phyloP scores from a whole-genome alignment of 2,329 filamentous ascomycete genomes.

The Coleophoma crateriformis region DNA sequence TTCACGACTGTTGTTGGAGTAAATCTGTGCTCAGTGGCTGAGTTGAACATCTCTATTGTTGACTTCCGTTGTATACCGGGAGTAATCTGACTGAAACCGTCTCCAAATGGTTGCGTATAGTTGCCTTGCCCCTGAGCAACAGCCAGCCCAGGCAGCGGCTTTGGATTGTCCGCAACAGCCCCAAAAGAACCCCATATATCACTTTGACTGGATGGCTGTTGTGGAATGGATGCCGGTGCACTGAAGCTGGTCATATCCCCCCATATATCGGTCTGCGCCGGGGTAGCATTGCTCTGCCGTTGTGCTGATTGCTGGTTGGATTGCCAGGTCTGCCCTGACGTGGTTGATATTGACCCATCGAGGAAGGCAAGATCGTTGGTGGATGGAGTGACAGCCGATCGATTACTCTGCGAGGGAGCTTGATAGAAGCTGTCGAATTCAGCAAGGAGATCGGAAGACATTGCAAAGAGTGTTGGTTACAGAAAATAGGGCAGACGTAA shows the following conservation, averaged over 20 bases:
- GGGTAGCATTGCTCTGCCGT: slow-evolving; percentile 11
- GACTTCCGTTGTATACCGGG: slow-evolving; percentile 14
- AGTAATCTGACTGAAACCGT: slow-evolving; percentile 5
- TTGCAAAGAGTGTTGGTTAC: slow-evolving; percentile 21
- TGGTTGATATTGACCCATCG: not conserved
- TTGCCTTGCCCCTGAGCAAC: slow-evolving; percentile 2
- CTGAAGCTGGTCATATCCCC: slow-evolving; percentile 15
- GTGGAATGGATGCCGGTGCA: slow-evolving; percentile 4
- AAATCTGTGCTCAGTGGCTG: slow-evolving; percentile 1
- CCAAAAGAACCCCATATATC: slow-evolving; percentile 26
- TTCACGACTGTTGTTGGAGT: not conserved
- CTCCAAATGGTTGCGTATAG: not conserved
- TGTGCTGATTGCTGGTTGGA: slow-evolving; percentile 4
- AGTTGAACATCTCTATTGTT: slow-evolving; percentile 21
- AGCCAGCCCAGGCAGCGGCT: not conserved
- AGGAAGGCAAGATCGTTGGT: slow-evolving; percentile 18
- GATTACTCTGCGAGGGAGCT: slow-evolving; percentile 22
- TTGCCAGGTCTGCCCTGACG: slow-evolving; percentile 2
- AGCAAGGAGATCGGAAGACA: slow-evolving; percentile 63
- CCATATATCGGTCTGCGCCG: slow-evolving; percentile 17
- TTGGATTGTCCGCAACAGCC: slow-evolving; percentile 5
- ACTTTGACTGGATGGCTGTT: slow-evolving; percentile 9
- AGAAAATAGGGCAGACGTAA: too few relatives aligned
- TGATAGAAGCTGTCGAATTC: slow-evolving; percentile 49
- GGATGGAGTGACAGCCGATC: slow-evolving; percentile 13